Evolutionary conservation across 805 yeast genomes (phyloP), one percentile per base, ranked within the genome.

Genomic region (Hagleromyces aurorensis): DNA sequence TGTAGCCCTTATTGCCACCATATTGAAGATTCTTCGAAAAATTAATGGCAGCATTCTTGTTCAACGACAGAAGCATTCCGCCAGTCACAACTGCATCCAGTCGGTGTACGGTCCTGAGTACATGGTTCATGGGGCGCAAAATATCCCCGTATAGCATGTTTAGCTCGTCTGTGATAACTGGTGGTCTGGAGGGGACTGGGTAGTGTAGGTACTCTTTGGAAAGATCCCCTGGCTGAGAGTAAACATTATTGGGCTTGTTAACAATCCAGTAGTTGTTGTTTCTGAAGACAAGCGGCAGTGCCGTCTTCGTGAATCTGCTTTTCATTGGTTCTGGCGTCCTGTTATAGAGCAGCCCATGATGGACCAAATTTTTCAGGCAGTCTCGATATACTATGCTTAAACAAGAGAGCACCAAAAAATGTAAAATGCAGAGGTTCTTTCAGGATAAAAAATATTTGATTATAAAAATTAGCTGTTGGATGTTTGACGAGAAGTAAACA

Each of bases 71-170:
- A 3, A 64, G 42, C 25, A 63, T 32, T 1, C 67, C 67, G 13
- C 70, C 70, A 12, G 65, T 57, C 5, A 61, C 69, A 28, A 45
- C 37, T 16, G 44, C 48, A 33, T 65, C 69, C 13, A 65, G 37
- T 28, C 70, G 44, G 23, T 64, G 68, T 1, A 65, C 59, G 5
- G 50, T 46, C 25, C 52, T 46, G 30, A 53, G 43, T n/a, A n/a
- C n/a, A n/a, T 3, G 37, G 23, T 3, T 20, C 8, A 34, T 37
- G 32, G 37, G 34, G 2, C 16, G n/a, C 5, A 19, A n/a, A n/a
- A n/a, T n/a, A 15, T 26, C 35, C 4, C 21, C 30, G 16, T 32
- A 27, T 11, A 30, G 33, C 3, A 25, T 22, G 19, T 31, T 37
- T 12, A 44, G 30, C 20, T 38, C 35, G 17, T 50, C 54, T 13